Conservation (phyloP, 2,329 filamentous ascomycete genomes). For the Tetracladium maxilliforme region DNA sequence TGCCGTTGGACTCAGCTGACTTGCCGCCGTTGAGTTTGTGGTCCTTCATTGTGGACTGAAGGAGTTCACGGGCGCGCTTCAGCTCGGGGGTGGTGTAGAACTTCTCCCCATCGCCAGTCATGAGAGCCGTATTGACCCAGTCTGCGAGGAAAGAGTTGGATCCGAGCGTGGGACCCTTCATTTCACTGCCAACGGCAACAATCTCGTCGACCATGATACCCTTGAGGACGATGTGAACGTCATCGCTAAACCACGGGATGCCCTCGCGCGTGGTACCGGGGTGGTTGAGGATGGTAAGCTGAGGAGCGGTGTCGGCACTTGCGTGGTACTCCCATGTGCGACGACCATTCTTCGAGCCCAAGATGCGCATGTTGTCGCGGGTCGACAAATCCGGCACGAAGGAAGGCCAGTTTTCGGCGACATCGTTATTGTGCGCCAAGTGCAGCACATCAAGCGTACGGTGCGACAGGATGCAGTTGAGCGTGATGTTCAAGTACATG, state of each 20-base stretch:
- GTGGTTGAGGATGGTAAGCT: conserved; percentile 3
- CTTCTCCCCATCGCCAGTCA: conserved; percentile 3
- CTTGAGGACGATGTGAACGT: conserved; percentile 4
- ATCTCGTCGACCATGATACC: conserved; percentile 4
- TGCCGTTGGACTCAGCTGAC: too few relatives aligned
- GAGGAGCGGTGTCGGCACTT: conserved; percentile 3
- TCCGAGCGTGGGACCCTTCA: conserved; percentile 5
- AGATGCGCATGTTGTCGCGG: conserved; percentile 2
- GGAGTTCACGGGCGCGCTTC: too few relatives aligned
- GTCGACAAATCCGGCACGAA: conserved; percentile 4
- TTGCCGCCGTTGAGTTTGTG: too few relatives aligned
- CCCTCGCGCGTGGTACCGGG: conserved; percentile 1
- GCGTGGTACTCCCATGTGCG: conserved; percentile 5
- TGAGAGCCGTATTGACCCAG: conserved; percentile 5
- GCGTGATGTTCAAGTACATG: conserved; percentile 4
- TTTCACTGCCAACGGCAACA: conserved; percentile 3
- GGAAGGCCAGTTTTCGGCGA: conserved; percentile 3
- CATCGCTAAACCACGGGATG: conserved; percentile 4
- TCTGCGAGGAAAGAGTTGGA: conserved; percentile 4
- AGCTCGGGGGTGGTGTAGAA: conserved; percentile 5
- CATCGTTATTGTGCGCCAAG: conserved; percentile 3
- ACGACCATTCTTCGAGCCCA: conserved; percentile 3
- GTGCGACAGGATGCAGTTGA: conserved; percentile 5
- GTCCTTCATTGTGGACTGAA: too few relatives aligned
- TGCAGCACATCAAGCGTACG: too few relatives aligned